Evolutionary conservation across 2,329 filamentous ascomycete species (phyloP).

Genomic region (Didymella pomorum): DNA sequence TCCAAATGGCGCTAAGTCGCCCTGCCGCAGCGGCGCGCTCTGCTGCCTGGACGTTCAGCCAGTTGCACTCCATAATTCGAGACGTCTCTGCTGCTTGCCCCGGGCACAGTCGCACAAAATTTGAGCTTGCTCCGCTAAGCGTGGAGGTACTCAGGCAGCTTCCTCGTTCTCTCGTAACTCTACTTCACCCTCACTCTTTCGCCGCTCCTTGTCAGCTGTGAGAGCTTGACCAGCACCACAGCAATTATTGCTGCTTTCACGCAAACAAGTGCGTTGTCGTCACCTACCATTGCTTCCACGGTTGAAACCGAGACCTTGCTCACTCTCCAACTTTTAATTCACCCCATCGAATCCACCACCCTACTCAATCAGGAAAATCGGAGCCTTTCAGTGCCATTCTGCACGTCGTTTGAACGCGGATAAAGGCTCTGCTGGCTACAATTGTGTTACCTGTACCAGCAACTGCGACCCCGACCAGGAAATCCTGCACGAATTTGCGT

Average conservation of each 20-base stretch:
- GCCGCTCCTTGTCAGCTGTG: not conserved
- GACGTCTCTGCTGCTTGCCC: slow-evolving; percentile 8
- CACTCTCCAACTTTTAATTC: not conserved
- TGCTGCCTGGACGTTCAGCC: slow-evolving; percentile 31
- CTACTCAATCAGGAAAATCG: not conserved
- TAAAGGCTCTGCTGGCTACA: no score
- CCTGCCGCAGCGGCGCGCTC: slow-evolving; percentile 8
- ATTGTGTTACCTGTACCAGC: no score
- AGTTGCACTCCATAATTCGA: slow-evolving; percentile 17
- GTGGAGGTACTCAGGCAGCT: slow-evolving; percentile 8
- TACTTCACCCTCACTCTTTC: slow-evolving; percentile 1
- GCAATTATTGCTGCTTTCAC: slow-evolving; percentile 11
- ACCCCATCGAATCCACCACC: not conserved
- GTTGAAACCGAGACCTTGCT: not conserved
- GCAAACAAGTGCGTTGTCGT: slow-evolving; percentile 11
- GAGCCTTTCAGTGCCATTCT: no score
- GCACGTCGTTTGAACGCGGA: no score
- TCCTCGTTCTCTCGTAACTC: not conserved
- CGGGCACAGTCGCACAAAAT: slow-evolving; percentile 23
- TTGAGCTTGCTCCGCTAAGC: slow-evolving; percentile 18
- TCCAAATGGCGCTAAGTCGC: slow-evolving; percentile 9
- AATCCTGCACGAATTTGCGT: slow-evolving; percentile 32
- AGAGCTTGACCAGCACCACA: not conserved
- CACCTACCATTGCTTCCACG: slow-evolving; percentile 11
- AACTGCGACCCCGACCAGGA: slow-evolving; percentile 5